Conservation (phyloP, 805 yeast genomes). For the Lipomyces starkeyi region DNA sequence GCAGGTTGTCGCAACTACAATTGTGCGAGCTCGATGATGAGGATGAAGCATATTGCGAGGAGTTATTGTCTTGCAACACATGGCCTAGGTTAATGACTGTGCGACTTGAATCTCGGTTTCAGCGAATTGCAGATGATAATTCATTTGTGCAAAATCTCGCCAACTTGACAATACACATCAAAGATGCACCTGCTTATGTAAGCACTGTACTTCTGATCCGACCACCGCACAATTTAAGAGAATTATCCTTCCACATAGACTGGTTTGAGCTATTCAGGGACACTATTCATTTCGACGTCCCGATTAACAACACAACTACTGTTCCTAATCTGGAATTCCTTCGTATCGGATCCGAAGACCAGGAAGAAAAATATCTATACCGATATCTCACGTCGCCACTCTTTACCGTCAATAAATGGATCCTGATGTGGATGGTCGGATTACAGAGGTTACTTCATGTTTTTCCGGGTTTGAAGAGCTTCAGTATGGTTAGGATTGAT, state of each 20-base stretch:
- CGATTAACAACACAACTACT: neutral
- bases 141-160: neutral
- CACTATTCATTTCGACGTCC: conserved; percentile 20
- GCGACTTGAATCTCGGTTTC: neutral
- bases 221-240: conserved; percentile 9
- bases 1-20: neutral
- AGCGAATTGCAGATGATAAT: neutral
- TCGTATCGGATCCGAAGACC: conserved; percentile 22
- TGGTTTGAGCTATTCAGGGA: conserved; percentile 27
- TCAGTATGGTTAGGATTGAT: conserved; percentile 24
- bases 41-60: neutral
- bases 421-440: conserved; percentile 22
- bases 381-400: conserved; percentile 29
- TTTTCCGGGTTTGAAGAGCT: conserved; percentile 17
- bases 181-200: conserved; percentile 20
- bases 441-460: conserved; percentile 16
- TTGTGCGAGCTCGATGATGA: neutral
- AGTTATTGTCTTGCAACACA: neutral
- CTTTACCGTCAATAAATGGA: conserved; percentile 27
- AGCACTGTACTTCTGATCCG: neutral
- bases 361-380: conserved; percentile 19
- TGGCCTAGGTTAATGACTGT: neutral
- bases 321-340: conserved; percentile 16
- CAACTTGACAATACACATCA: conserved; percentile 18
- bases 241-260: conserved; percentile 18